Base-by-base conservation (phyloP, 495 filamentous ascomycete genomes). In the Choiromyces venosus region DNA sequence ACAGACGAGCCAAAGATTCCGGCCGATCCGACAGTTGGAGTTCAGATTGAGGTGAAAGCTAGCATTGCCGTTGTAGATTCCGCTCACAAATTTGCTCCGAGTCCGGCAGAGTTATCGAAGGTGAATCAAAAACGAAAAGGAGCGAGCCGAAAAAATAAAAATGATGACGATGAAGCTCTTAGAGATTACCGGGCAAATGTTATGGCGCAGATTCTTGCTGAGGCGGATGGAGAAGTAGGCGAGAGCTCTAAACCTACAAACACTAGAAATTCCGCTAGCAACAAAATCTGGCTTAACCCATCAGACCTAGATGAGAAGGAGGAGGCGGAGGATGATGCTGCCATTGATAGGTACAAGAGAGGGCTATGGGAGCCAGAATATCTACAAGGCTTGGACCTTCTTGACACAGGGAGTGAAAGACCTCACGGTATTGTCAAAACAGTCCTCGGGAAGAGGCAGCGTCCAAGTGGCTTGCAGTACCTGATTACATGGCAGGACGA, bases 141-240 rank as follows among this genome's bases (percentile, higher is more conserved):
- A 80, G 44, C 44, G 21, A 37, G 25, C 38, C 39, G 29, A 8
- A 39, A 66, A 9, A 73, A 73, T 64, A 67, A 64, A n/a, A 8
- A 21, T 7, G 83, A 85, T 6, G 87, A 91, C 16, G 85, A 88
- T 42, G 89, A 86, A 0, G 84, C 89, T 4, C 66, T 92, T 33
- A 87, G 87, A 3, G 93, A 96, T 78, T 95, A 96, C 76, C 90
- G 93, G 70, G 88, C 87, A 71, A 93, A 96, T 79, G 88, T 93
- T 25, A 46, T 72, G 0, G 78, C 74, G 16, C 72, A 72, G 7
- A 73, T 80, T 52, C 74, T 68, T 29, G 71, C 68, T 4, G 78
- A 80, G 21, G 71, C 61, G 29, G 35, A 40, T 5, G 74, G 72
- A 33, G 71, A 71, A 37, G 66, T 38, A 6, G 66, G 67, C 46